Base-by-base conservation (phyloP, 441 rosid genomes). In the Heliophila coronopifolia region DNA sequence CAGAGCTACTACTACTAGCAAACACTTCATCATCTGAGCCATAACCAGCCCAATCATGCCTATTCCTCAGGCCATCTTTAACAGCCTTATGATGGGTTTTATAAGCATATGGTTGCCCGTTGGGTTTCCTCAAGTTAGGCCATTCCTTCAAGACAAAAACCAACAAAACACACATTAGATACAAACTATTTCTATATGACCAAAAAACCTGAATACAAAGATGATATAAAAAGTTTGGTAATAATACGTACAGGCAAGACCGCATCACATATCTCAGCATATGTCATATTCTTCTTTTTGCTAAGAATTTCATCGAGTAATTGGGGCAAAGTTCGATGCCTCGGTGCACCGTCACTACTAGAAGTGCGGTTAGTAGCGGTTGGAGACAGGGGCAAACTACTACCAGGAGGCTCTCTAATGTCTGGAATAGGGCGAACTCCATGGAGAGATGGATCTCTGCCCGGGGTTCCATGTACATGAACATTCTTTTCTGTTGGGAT, bases 251-350 rank as follows among this genome's bases (percentile, higher is more conserved):
- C n/a, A n/a, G n/a, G 99, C 46, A 89, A 63, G 39, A 93, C 99
- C 33, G 96, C 91, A 66, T 86, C 79, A 59, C 93, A 93, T 38
- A 93, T 96, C 69, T 89, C 96, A 65, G 84, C 95, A 59, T 79
- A 86, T 3, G 96, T 69, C 97, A 86, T 89, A 61, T 91, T 84
- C 73, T 59, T 77, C 61, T 96, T 86, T 82, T 84, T n/a, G n/a
- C n/a, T 80, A 79, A 89, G 82, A 39, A 93, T 93, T 55, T 93
- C 93, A 65, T 79, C 81, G 61, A 93, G 82, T 72, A 89, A 71
- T 26, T 85, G 95, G 18, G 99, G 94, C 70, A 93, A 72, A 15
- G 99, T 88, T 50, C 70, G 86, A 71, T 74, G 84, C 50, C n/a
- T n/a, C n/a, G n/a, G n/a, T n/a, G n/a, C n/a, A n/a, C n/a, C n/a